Base-by-base conservation (phyloP, 2,329 filamentous ascomycete genomes). In the Colletotrichum sp. region DNA sequence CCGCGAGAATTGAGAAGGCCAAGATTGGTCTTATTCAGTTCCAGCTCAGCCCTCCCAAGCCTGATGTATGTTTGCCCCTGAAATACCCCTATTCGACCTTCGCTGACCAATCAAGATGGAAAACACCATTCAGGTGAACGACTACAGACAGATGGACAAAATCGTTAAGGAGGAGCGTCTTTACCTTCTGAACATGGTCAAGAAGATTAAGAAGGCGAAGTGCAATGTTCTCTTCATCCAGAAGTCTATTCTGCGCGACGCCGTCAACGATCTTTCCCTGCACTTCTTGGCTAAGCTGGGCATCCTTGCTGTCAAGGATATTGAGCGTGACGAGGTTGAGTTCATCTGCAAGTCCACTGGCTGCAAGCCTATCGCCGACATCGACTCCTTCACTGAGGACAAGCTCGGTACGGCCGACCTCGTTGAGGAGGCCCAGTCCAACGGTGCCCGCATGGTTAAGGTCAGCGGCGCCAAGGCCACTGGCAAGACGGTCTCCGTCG, bases 181-280 rank as follows among this genome's bases (percentile, higher is more conserved):
- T 80, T 99, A 99, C 87, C 92, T 99, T 78, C 91, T 99, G 75
- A 98, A 98, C 90, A 95, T 99, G 92, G 96, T 98, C 84, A 98
- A 99, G 92, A 99, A 98, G 91, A 99, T 99, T 87, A 98, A 98
- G 89, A 99, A 98, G 91, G 96, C 97, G 80, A 99, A 98, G 90
- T 99, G 97, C 89, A 99, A 99, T 82, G 97, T 99, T 59, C 93
- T 98, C 60, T 90, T 99, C 80, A 98, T 99, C 80, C 97, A 99
- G 84, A 99, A 99, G 88, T 98, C 96, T 16, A 99, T 99, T 81
- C 92, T 99, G 75, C 93, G 97, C 80, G 97, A 99, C 82, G 97
- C 97, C 44, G 96, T 99, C 85, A 99, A 99, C 88, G 97, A 99
- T 81, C 91, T 99, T 74, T 98, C 95, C 77, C 91, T 99, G 78